Percentiles rank a stretch among this genome's conserved stretches.
These are phyloP conservation scores for Casaregolazyma lundiana DNA, from an alignment of 1,139 yeast species.

Conservation along the genomic window DNA sequence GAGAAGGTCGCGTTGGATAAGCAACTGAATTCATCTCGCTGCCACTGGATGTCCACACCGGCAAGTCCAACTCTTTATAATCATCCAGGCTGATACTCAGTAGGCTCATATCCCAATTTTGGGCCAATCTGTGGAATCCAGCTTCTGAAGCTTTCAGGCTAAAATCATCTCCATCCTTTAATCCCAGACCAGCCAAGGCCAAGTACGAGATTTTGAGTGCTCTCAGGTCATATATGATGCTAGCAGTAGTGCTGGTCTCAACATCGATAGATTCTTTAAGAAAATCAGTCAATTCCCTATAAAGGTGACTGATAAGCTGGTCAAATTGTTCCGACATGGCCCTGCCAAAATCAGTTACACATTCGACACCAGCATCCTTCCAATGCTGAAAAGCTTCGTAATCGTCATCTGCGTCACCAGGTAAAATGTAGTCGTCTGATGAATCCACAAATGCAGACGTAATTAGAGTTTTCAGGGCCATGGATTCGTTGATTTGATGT, in stretches of 20 bases:
- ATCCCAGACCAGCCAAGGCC: conserved; percentile 1
- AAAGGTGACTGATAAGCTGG: not conserved
- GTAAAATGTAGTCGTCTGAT: not conserved
- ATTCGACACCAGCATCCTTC: conserved; percentile 13
- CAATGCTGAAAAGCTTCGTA: conserved; percentile 14
- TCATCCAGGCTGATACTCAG: conserved; percentile 1
- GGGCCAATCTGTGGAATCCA: not conserved
- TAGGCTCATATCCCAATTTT: not conserved
- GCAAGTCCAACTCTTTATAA: not conserved
- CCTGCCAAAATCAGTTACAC: conserved; percentile 9
- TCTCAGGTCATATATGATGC: conserved; percentile 1
- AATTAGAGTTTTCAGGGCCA: conserved; percentile 13
- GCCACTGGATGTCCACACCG: not conserved
- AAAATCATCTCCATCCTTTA: not conserved
- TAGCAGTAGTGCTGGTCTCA: not conserved
- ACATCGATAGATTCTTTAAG: not conserved
- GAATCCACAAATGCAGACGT: conserved; percentile 6
- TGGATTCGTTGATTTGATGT: conserved; percentile 14
- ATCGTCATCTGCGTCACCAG: conserved; percentile 14
- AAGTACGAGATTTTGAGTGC: conserved; percentile 4
- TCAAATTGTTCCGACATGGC: not conserved
- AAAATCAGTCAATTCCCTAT: not conserved
- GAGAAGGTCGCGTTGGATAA: conserved; percentile 6
- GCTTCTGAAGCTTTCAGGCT: not conserved
- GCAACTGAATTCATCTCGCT: not conserved